These are phyloP conservation scores for Salix suchowensis DNA, from an alignment of 345 rosid species.

Conservation along the genomic window DNA sequence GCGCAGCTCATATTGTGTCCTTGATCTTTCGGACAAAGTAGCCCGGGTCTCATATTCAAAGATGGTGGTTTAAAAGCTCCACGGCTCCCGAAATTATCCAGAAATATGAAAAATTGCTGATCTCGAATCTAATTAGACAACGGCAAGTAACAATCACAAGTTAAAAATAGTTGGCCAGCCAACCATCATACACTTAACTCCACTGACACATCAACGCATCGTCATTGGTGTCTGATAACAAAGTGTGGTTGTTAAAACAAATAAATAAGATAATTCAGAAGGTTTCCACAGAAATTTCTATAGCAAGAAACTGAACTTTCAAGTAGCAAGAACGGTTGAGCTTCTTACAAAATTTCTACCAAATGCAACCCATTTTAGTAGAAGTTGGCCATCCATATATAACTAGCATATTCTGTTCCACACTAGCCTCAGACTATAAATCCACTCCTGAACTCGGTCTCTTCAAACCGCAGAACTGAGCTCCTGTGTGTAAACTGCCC, in stretches of 20 bases:
- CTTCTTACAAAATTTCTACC: not conserved
- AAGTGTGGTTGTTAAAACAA: not conserved
- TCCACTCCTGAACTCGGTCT: not conserved
- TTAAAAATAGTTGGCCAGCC: not conserved
- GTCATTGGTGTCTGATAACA: not conserved
- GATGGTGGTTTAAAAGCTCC: not conserved
- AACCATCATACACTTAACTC: not conserved
- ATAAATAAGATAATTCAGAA: not conserved
- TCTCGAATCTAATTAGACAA: not conserved
- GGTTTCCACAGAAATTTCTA: not conserved
- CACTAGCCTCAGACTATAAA: not conserved
- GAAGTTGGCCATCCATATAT: constrained; percentile 16
- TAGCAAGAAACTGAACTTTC: not conserved
- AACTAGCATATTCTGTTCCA: not conserved
- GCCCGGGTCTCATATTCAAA: not conserved
- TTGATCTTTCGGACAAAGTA: not conserved
- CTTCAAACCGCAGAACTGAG: not conserved
- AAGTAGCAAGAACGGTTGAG: not conserved
- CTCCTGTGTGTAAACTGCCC: not conserved
- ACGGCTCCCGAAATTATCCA: not conserved
- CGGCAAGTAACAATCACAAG: not conserved
- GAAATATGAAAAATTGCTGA: not conserved
- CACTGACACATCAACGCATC: not conserved
- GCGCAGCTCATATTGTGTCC: not conserved
- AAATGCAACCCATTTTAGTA: not conserved